Evolutionary conservation across 495 filamentous ascomycete species (phyloP), one percentile per base, ranked within the genome.

Genomic region (Lepraria neglecta): DNA sequence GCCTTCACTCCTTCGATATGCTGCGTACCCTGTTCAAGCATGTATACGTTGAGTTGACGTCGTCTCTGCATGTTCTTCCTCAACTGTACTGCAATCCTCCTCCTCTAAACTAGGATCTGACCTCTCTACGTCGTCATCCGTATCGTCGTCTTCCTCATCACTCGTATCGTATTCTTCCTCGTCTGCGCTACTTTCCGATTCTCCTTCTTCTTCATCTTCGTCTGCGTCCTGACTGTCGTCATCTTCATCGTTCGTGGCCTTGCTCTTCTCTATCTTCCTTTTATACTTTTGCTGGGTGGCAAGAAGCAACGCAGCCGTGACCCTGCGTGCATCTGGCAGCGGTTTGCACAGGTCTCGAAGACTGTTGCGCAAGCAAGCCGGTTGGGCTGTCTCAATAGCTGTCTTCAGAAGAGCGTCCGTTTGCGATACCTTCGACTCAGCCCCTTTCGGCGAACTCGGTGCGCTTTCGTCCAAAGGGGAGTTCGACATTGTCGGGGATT

Each of bases 271-370:
- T 19, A 46, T 43, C 2, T 19, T 46, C n/a, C 27, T 38, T 44
- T 11, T 43, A 19, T 58, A 58, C 21, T 4, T 43, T 19, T 43
- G 28, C 14, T 43, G 40, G 21, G 38, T 58, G 43, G 40, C 55
- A 21, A 58, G 24, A 9, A 43, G 10, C 6, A 43, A 45, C 12
- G 55, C 38, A 15, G 30, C 55, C 10, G 55, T 58, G 35, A 46
- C 35, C 38, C 43, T 58, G 28, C 28, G 55, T 27, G 43, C 14
- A 28, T 43, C 38, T 21, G 55, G 38, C 55, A n/a, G 27, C 55
- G 35, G 45, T 14, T 45, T n/a, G 21, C 21, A 4, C 19, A 43
- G 10, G 11, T 43, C 38, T 58, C 38, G 55, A 27, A 54, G 51
- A 1, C 4, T 24, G 31, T 19, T 30, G 35, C 51, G 31, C 4